These are phyloP conservation scores for Rhizopus stolonifer DNA, from an alignment of 371 early-diverging fungal genomes.

Conservation along the genomic window DNA sequence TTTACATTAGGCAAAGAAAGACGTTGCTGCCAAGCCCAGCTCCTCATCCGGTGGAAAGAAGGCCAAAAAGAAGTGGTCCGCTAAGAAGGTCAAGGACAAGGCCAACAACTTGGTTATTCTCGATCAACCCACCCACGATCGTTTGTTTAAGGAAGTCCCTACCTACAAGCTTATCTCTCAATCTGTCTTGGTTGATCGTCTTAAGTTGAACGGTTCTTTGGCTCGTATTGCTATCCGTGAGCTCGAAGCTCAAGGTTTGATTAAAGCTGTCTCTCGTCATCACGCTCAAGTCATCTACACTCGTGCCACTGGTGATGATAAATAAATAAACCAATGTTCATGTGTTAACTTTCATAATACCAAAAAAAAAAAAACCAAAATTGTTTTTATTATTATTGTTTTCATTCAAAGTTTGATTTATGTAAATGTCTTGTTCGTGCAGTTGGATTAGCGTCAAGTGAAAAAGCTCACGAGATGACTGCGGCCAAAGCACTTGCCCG, in stretches of 20 bases:
- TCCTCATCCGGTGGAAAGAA: no score
- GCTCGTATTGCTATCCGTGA: constrained; percentile 91
- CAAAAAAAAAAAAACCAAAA: no score
- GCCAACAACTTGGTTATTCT: no score
- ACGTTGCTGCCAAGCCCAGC: constrained; percentile 70
- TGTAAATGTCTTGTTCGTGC: constrained; percentile 6
- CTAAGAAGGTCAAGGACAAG: no score
- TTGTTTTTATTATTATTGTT: not conserved
- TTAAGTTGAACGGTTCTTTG: constrained; percentile 94
- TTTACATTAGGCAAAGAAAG: constrained; percentile 56
- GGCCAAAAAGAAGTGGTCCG: no score
- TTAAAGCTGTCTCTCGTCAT: constrained; percentile 86
- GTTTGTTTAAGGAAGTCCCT: constrained; percentile 97
- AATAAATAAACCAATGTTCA: not conserved
- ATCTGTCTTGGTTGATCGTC: constrained; percentile 96
- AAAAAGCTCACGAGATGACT: constrained; percentile 21
- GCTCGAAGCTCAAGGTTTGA: constrained; percentile 85
- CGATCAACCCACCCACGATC: constrained; percentile 91
- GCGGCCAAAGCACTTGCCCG: constrained; percentile 26
- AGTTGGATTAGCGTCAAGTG: constrained; percentile 32
- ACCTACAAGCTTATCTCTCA: constrained; percentile 98
- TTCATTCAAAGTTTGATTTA: constrained; percentile 1
- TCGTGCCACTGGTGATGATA: constrained; percentile 74
- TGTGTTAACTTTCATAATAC: not conserved
- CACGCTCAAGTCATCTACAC: constrained; percentile 94